A percentile compares a stretch with the other conserved stretches of the same genome.
Evolutionary conservation across 805 yeast species (phyloP).

Genomic region (Torulaspora gathmanii): DNA sequence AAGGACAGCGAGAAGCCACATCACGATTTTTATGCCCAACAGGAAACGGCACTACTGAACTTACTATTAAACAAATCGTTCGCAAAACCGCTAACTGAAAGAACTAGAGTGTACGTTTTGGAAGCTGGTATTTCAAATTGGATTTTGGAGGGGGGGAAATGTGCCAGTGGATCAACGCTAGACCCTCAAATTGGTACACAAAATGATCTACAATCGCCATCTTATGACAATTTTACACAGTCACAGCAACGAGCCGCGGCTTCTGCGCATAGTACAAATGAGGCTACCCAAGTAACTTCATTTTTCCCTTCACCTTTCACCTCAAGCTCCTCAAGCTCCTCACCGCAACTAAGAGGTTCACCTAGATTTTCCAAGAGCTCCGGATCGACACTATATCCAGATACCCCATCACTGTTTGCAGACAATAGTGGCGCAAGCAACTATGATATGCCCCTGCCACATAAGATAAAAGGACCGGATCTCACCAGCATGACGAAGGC

Average conservation of each 20-base stretch:
- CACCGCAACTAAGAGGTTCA: conserved; percentile 8
- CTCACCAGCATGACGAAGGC: too few species aligned
- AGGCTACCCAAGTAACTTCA: conserved; percentile 10
- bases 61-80: conserved; percentile 28
- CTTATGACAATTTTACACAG: background rate
- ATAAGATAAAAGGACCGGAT: background rate
- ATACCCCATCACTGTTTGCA: conserved; percentile 22
- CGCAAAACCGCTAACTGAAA: conserved; percentile 24
- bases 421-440: background rate
- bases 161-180: conserved; percentile 4
- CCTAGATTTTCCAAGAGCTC: conserved; percentile 1
- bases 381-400: conserved; percentile 26
- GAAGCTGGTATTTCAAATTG: conserved; percentile 29
- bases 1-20: conserved; percentile 15
- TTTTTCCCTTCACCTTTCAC: background rate
- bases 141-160: conserved; percentile 19
- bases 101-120: conserved; percentile 19
- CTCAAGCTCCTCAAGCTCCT: conserved; percentile 6
- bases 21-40: conserved; percentile 21
- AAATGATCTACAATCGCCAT: conserved; percentile 17
- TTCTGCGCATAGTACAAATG: conserved; percentile 21
- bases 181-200: conserved; percentile 6
- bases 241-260: background rate
- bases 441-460: background rate
- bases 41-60: conserved; percentile 23